Base-by-base conservation (phyloP, 2,329 filamentous ascomycete species). In the Penicillium concentricum region DNA sequence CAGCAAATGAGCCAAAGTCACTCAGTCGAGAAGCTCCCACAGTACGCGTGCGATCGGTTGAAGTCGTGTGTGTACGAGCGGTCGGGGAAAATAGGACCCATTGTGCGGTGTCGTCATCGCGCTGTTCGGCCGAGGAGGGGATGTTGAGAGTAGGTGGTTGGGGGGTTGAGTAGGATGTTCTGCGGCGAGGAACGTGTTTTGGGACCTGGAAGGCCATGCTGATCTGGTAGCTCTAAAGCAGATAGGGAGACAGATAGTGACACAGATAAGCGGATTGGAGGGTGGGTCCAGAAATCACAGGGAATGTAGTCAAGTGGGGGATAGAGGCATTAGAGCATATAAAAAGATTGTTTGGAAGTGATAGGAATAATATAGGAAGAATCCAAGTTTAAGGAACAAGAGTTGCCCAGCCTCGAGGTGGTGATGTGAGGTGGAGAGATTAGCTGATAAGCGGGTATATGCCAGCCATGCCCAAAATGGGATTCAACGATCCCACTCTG, bases 61-160 rank as follows among this genome's bases (percentile, higher is more conserved):
- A 84, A 45, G 86, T 85, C 37, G 90, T 86, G 57, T 83, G 86
- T 43, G 87, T 90, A 51, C 87, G 82, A 60, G 88, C 87, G 5
- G 86, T 86, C 2, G 91, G 91, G 8, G 92, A 90, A 79, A 99
- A 99, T 62, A 99, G 85, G 53, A 97, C 89, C 94, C 94, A 99
- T 83, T 96, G 93, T 74, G 94, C 89, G 13, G 90, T 88, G 63
- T 92, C 88, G 59, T 90, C 86, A 58, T 86, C 77, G 42, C 76
- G 70, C 20, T 78, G 74, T 62, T 79, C 67, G 9, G 64, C 54
- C 9, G 65, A 54, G n/a, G 68, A 54, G 38, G 69, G 62, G 37
- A 67, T 60, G 37, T 73, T 66, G 24, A 73, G 62, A 2, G 68
- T 65, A n/a, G 64, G 61, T 9, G 61, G 64, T 50, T 65, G 69